Percentiles rank a stretch among this genome's conserved stretches.
Evolutionary conservation across 352 stramenopile species (phyloP).

Genomic region (Pythium insidiosum): DNA sequence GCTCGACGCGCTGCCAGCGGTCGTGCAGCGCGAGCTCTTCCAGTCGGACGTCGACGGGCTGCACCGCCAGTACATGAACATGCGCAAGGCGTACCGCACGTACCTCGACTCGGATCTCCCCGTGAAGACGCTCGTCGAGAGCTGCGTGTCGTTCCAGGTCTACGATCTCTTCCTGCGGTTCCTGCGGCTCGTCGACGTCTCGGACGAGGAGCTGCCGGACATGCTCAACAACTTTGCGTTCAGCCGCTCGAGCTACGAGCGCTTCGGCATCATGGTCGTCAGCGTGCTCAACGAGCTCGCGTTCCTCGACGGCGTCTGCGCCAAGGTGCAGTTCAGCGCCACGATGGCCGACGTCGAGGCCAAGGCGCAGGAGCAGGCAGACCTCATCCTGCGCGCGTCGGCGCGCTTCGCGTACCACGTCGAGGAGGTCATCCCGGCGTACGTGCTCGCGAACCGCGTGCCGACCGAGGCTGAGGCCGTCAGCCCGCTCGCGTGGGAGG

Average conservation of each 20-base stretch:
- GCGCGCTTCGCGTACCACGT: slow-evolving; percentile 5
- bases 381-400: slow-evolving; percentile 3
- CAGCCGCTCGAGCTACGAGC: slow-evolving; percentile 1
- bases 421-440: slow-evolving; percentile 7
- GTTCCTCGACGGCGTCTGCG: slow-evolving; percentile 7
- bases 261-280: slow-evolving; percentile 6
- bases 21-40: slow-evolving; percentile 7
- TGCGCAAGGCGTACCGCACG: slow-evolving; percentile 8
- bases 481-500: neutral
- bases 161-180: slow-evolving; percentile 10
- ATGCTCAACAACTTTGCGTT: slow-evolving; percentile 6
- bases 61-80: slow-evolving; percentile 8
- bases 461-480: neutral
- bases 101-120: slow-evolving; percentile 8
- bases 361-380: slow-evolving; percentile 5
- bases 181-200: slow-evolving; percentile 5
- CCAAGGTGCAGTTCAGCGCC: slow-evolving; percentile 6
- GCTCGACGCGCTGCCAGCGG: slow-evolving; percentile 3
- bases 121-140: slow-evolving; percentile 4
- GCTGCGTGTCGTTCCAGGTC: slow-evolving; percentile 4
- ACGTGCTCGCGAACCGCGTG: slow-evolving; percentile 2
- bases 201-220: slow-evolving; percentile 3
- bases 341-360: slow-evolving; percentile 6
- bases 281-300: slow-evolving; percentile 6
- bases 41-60: slow-evolving; percentile 2